Base-by-base conservation (phyloP, 345 rosid genomes). In the Carallia pectinifolia region DNA sequence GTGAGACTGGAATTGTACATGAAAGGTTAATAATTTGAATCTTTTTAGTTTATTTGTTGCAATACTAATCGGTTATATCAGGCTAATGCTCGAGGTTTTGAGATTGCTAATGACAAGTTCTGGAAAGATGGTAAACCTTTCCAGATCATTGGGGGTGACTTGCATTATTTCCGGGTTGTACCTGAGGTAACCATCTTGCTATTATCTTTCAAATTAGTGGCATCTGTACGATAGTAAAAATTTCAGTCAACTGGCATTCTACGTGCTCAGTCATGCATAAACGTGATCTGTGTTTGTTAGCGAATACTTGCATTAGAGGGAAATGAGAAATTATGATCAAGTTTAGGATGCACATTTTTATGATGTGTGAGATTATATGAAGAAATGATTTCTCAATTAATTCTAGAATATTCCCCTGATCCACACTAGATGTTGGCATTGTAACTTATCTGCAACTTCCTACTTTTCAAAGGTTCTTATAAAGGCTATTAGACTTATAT, bases 81-180 rank as follows among this genome's bases (percentile, higher is more conserved):
- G 91, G 70, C 17, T 47, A 71, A 53, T 18, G 65, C n/a, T 62
- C 73, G 66, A 47, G 81, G 67, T 16, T 94, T 91, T 72, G 86
- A 86, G 83, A 91, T 94, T 39, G 79, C 69, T n/a, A 75, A 86
- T 36, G 98, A 94, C 80, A 78, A 37, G 84, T 94, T 94, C 38
- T 90, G 93, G 93, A 94, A 85, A 82, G 93, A 88, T 68, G 93
- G 89, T 30, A 65, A 69, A 58, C 85, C 81, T 65, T 91, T 91
- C 63, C 89, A 74, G 81, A 86, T 94, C 62, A 90, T 94, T 58
- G 97, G 97, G 62, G 98, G 98, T 55, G 98, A 94, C 73, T 70
- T 94, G 85, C 98, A 94, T 70, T 94, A 94, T 76, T 94, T 91
- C 69, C 89, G 98, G 8, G 74, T 88, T 77, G 87, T 87, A 71